Percentiles rank a stretch among this genome's conserved stretches.
phyloP scores from a whole-genome alignment of 2,329 filamentous ascomycete genomes.

The Tolypocladium pustulatum region DNA sequence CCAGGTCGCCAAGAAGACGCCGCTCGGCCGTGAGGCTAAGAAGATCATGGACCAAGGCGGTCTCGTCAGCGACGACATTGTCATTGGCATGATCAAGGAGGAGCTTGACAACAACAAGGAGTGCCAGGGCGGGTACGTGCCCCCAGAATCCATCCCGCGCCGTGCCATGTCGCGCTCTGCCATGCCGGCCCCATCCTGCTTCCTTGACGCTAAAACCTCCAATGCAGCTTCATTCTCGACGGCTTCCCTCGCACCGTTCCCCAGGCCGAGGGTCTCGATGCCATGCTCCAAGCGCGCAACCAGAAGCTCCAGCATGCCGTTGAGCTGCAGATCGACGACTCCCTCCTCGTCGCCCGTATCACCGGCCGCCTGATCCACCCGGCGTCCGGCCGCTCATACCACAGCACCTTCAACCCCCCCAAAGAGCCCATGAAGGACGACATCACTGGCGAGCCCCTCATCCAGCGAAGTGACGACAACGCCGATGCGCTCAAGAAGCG shows the following conservation, averaged over 20 bases:
- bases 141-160: neutral
- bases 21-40: conserved; percentile 91
- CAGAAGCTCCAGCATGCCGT: conserved; percentile 90
- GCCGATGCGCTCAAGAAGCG: conserved; percentile 93
- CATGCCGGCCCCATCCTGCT: conserved; percentile 6
- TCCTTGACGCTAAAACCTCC: neutral
- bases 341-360: conserved; percentile 86
- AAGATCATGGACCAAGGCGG: conserved; percentile 99
- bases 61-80: conserved; percentile 96
- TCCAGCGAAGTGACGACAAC: conserved; percentile 96
- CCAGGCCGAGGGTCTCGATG: conserved; percentile 88
- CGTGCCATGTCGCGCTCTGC: too few relatives aligned
- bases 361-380: conserved; percentile 94
- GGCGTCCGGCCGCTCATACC: conserved; percentile 91
- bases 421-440: conserved; percentile 93
- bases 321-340: conserved; percentile 94
- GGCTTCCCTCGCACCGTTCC: conserved; percentile 95
- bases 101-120: conserved; percentile 90
- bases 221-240: conserved; percentile 85
- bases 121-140: conserved; percentile 80
- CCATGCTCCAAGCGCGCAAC: conserved; percentile 70
- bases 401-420: conserved; percentile 98
- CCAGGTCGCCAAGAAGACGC: conserved; percentile 95
- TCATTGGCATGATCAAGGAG: conserved; percentile 99
- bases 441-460: conserved; percentile 87